Conservation (phyloP, 805 yeast genomes). For the Starmerella bombi region DNA sequence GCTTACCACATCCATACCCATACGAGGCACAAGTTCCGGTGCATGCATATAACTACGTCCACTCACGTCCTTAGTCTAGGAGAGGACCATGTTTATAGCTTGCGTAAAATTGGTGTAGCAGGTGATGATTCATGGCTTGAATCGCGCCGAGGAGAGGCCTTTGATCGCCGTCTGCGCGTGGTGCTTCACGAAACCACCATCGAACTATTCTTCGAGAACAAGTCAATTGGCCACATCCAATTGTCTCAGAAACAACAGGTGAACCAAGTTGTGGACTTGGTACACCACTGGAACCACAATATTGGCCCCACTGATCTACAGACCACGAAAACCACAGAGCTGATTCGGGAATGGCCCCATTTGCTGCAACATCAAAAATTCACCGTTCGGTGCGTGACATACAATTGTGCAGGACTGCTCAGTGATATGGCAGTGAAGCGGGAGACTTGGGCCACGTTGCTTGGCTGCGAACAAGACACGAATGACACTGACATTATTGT, state of each 20-base stretch:
- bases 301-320: conserved; percentile 21
- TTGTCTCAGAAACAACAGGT: conserved; percentile 5
- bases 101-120: conserved; percentile 11
- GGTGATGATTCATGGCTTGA: conserved; percentile 21
- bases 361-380: conserved; percentile 13
- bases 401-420: conserved; percentile 26
- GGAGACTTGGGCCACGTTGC: conserved; percentile 19
- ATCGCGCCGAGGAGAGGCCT: conserved; percentile 22
- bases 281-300: conserved; percentile 15
- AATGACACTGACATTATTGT: conserved; percentile 53
- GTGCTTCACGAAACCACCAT: conserved; percentile 6
- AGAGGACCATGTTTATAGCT: conserved; percentile 15
- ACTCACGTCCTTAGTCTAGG: conserved; percentile 16
- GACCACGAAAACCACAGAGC: conserved; percentile 17
- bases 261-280: conserved; percentile 10
- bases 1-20: no score
- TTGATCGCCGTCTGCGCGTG: conserved; percentile 15
- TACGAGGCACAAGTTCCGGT: no score
- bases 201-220: conserved; percentile 16
- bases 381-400: conserved; percentile 27
- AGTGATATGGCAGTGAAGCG: conserved; percentile 9
- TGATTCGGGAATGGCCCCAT: conserved; percentile 15
- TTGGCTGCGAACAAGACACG: conserved; percentile 11
- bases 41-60: conserved; percentile 15
- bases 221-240: conserved; percentile 14